Base-by-base conservation (phyloP, 2,329 filamentous ascomycete species). In the Colletotrichum siamense region DNA sequence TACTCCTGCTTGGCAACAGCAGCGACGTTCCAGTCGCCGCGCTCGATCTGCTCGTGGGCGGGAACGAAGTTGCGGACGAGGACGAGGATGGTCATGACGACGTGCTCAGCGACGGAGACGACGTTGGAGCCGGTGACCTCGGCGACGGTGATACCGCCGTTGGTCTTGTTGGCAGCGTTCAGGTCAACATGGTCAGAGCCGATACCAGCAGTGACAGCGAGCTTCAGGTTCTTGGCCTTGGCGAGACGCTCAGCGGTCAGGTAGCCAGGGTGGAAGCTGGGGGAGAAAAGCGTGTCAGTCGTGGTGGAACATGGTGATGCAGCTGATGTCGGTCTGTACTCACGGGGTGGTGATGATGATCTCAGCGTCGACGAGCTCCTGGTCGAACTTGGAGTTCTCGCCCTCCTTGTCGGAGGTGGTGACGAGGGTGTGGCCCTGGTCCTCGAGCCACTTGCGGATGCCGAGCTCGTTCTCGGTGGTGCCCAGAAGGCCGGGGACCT, bases 61-160 rank as follows among this genome's bases (percentile, higher is more conserved):
- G 97, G 97, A 70, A 98, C 96, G 84, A 98, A 99, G 94, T 99
- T 99, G 89, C 97, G 96, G 86, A 99, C 94, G 70, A 99, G 94
- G 79, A 94, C 87, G 69, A 99, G 94, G 87, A 99, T 99, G 86
- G 97, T 99, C 97, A 99, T 99, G 89, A 99, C 88, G 82, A 99
- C 97, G 89, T 99, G 97, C 92, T 99, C 97, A 77, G 97, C 97
- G 79, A 99, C 97, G 68, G 97, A 99, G 82, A 98, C 96, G 82
- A 99, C 97, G 86, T 99, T 99, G 89, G 95, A 98, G 84, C 97
- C 97, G 12, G 97, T 99, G 79, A 99, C 97, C 88, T 99, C 97
- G 79, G 96, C 96, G 78, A 99, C 97, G 81, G 96, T 99, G 88
- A 99, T 89, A 85, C 97, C 97, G 83, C 96, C 96, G 86, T 99